phyloP scores from a whole-genome alignment of 768 basidiomycete genomes.

The Russula foetens region DNA sequence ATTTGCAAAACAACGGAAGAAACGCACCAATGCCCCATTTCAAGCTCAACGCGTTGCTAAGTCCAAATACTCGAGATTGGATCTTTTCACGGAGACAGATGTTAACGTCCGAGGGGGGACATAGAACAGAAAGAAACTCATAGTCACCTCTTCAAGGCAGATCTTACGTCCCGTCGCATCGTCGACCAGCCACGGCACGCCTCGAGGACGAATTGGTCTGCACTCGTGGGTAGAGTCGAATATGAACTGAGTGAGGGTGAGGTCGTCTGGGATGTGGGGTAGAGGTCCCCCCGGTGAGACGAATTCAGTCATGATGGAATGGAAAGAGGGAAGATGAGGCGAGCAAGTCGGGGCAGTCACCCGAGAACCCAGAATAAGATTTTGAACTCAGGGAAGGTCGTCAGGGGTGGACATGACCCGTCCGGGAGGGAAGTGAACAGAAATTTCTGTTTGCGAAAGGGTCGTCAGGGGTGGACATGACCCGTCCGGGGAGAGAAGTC shows the following conservation, averaged over 20 bases:
- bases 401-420: no score
- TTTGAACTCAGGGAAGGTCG: no score
- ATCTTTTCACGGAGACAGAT: constrained; percentile 23
- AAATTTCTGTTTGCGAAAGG: no score
- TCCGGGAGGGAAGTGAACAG: no score
- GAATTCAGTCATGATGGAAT: constrained; percentile 15
- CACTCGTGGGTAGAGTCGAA: constrained; percentile 19
- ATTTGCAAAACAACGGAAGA: neutral
- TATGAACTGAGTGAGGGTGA: constrained; percentile 23
- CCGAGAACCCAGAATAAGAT: no score
- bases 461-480: no score
- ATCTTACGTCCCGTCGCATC: constrained; percentile 31
- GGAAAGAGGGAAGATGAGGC: neutral
- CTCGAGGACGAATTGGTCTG: constrained; percentile 7
- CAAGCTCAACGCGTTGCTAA: constrained; percentile 32
- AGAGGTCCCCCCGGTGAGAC: constrained; percentile 1
- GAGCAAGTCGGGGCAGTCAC: no score
- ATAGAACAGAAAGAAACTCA: neutral
- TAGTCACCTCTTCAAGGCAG: constrained; percentile 31
- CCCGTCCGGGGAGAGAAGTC: no score
- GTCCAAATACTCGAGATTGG: constrained; percentile 29
- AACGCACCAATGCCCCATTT: constrained; percentile 30
- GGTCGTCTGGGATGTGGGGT: constrained; percentile 20
- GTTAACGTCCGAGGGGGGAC: neutral
- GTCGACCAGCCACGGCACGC: constrained; percentile 35